These are phyloP conservation scores for Arthrocladium fulminans DNA, from an alignment of 2,329 filamentous ascomycete species.

Conservation along the genomic window DNA sequence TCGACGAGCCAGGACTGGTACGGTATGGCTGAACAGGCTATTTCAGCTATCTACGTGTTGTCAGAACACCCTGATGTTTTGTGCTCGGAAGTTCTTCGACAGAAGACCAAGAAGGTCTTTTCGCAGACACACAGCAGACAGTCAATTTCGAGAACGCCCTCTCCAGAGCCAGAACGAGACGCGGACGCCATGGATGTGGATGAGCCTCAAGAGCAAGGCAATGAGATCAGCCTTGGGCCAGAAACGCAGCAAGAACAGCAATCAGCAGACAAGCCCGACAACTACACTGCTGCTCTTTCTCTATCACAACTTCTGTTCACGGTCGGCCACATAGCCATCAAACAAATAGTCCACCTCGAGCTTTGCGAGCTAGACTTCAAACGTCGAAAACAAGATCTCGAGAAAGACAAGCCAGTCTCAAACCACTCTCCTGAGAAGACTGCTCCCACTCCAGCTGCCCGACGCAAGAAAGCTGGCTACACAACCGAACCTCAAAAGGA, in stretches of 20 bases:
- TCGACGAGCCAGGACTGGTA: slow-evolving; percentile 92
- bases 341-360: slow-evolving; percentile 96
- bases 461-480: slow-evolving; percentile 38
- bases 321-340: slow-evolving; percentile 93
- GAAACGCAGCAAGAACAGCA: slow-evolving; percentile 12
- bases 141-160: slow-evolving; percentile 29
- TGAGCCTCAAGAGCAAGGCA: slow-evolving; percentile 12
- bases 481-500: slow-evolving; percentile 43
- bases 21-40: slow-evolving; percentile 89
- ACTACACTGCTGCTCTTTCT: slow-evolving; percentile 61
- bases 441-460: slow-evolving; percentile 32
- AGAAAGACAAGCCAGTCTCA: slow-evolving; percentile 50
- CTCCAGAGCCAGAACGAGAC: slow-evolving; percentile 19
- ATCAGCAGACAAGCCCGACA: slow-evolving; percentile 32
- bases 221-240: slow-evolving; percentile 10
- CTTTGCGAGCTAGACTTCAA: slow-evolving; percentile 98
- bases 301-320: slow-evolving; percentile 90
- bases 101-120: slow-evolving; percentile 79
- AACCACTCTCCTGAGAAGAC: slow-evolving; percentile 25
- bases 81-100: slow-evolving; percentile 80
- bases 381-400: slow-evolving; percentile 82
- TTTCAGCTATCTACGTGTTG: slow-evolving; percentile 87
- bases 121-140: slow-evolving; percentile 39
- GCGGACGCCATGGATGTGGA: slow-evolving; percentile 26
- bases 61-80: slow-evolving; percentile 90